Evolutionary conservation across 257 asterid genomes (phyloP), one percentile per base, ranked within the genome.

Genomic region (Penstemon davidsonii): DNA sequence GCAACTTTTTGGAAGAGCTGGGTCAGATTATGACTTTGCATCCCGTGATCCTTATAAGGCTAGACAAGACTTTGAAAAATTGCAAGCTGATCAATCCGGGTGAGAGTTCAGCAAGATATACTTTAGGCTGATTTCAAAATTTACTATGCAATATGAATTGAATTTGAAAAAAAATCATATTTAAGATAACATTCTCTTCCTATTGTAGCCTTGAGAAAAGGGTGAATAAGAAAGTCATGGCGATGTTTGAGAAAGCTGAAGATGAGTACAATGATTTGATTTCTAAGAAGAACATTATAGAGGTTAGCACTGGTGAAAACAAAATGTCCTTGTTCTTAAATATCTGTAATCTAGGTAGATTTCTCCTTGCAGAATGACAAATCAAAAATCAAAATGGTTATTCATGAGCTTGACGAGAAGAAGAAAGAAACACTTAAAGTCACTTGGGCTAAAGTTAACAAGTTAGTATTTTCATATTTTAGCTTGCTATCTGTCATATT

Each of bases 191-290:
- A 36, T 12, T 9, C 60, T 59, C 74, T 72, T 77, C 43, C 60
- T 66, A 42, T 73, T 73, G 75, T 75, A 91, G 99, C 67, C 95
- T 94, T 59, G 99, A 94, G 91, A 94, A 94, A 84, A 87, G 99
- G 76, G 97, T 94, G 70, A 91, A 94, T 73, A 94, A 94, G 84
- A 94, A 94, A 75, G 99, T 94, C 73, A 88, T 87, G 91, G 83
- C 97, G 39, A 94, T 94, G 99, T 94, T 94, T 78, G 99, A 94
- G 83, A 94, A 91, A 76, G 99, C 99, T 70, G 97, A 94, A 82
- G 99, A 94, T 65, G 99, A 91, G 81, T 91, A 88, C 79, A 88
- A 83, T 44, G 99, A 87, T 78, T 83, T 94, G 86, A 78, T 91
- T 72, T 86, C 96, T 49, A 94, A 85, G 77, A 94, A 94, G 90